These are phyloP conservation scores for Wickerhamiella kazuoi DNA, from an alignment of 805 yeast genomes.

Conservation along the genomic window DNA sequence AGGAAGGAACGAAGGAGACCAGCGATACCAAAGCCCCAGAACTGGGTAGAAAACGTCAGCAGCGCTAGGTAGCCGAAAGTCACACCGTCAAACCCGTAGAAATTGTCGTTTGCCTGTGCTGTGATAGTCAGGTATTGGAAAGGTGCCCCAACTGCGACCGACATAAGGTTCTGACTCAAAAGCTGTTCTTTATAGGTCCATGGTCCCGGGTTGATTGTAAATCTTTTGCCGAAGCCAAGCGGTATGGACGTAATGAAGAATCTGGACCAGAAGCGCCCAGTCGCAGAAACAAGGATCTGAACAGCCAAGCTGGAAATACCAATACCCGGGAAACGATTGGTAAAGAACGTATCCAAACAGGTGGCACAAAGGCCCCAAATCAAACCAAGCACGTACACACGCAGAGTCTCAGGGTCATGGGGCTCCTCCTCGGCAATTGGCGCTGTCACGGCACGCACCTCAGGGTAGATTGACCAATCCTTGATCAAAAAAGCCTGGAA, in stretches of 20 bases:
- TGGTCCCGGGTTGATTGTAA: constrained; percentile 40
- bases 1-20: constrained; percentile 42
- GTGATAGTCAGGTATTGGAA: constrained; percentile 19
- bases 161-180: constrained; percentile 29
- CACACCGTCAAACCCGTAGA: constrained; percentile 10
- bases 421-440: constrained; percentile 30
- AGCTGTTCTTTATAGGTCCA: constrained; percentile 15
- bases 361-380: constrained; percentile 39
- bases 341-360: constrained; percentile 40
- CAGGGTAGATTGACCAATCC: constrained; percentile 40
- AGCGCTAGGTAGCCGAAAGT: constrained; percentile 35
- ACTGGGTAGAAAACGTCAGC: constrained; percentile 37
- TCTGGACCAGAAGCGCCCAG: neutral
- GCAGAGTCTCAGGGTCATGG: constrained; percentile 29
- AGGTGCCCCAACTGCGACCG: constrained; percentile 15
- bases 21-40: constrained; percentile 51
- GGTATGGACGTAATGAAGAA: neutral
- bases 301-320: constrained; percentile 6
- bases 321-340: constrained; percentile 33
- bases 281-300: neutral
- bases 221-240: constrained; percentile 19
- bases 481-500: constrained; percentile 27
- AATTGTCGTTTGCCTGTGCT: constrained; percentile 18
- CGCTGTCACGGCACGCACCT: constrained; percentile 38
- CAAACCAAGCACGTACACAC: constrained; percentile 36